phyloP scores from a whole-genome alignment of 2,329 filamentous ascomycete genomes.

The Plenodomus biglobosus region DNA sequence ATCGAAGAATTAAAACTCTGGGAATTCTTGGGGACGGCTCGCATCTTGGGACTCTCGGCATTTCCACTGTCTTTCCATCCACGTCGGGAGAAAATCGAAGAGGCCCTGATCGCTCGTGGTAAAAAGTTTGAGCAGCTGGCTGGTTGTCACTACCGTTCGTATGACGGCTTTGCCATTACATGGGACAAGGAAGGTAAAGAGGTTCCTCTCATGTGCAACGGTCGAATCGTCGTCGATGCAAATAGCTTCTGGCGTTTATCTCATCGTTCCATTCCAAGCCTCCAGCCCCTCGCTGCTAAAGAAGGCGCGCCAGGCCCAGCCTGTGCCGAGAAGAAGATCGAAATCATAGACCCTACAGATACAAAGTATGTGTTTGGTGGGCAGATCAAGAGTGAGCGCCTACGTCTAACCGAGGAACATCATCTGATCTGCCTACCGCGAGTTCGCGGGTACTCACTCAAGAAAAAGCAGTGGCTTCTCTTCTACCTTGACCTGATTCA shows the following conservation, averaged over 20 bases:
- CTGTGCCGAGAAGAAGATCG: background rate
- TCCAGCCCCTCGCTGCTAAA: slow-evolving; percentile 20
- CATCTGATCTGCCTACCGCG: slow-evolving; percentile 78
- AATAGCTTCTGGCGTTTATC: slow-evolving; percentile 50
- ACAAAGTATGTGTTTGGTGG: slow-evolving; percentile 19
- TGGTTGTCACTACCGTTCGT: slow-evolving; percentile 78
- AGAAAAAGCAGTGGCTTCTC: slow-evolving; percentile 86
- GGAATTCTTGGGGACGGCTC: slow-evolving; percentile 72
- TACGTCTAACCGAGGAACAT: slow-evolving; percentile 74
- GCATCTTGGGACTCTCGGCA: slow-evolving; percentile 73
- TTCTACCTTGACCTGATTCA: slow-evolving; percentile 75
- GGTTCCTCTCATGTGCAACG: slow-evolving; percentile 63
- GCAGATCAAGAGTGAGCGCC: slow-evolving; percentile 40
- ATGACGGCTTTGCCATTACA: slow-evolving; percentile 63
- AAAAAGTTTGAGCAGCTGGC: slow-evolving; percentile 76
- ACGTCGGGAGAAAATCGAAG: slow-evolving; percentile 63
- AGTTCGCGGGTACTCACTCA: slow-evolving; percentile 81
- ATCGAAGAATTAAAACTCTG: slow-evolving; percentile 23
- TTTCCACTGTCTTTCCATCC: slow-evolving; percentile 81
- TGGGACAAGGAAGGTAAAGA: slow-evolving; percentile 27
- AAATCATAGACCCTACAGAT: slow-evolving; percentile 7
- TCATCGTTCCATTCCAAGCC: slow-evolving; percentile 39
- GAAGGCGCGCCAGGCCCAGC: slow-evolving; percentile 10
- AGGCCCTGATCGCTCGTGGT: slow-evolving; percentile 72
- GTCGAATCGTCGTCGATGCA: slow-evolving; percentile 82